Base-by-base conservation (phyloP, 2,329 filamentous ascomycete species). In the Cytospora chrysosperma region DNA sequence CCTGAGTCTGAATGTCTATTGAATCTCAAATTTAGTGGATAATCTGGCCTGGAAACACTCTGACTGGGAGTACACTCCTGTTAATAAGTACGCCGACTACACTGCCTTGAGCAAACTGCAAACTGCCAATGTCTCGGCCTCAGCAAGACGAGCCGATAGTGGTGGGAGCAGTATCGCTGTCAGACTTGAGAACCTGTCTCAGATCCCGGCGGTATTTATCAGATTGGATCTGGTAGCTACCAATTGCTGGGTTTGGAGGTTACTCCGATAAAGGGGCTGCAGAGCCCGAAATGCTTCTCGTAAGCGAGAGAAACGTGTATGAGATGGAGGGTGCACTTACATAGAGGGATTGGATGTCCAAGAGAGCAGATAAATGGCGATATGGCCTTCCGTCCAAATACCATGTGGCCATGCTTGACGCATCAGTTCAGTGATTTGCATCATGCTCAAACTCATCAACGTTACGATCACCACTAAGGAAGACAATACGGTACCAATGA, bases 1-100 rank as follows among this genome's bases (percentile, higher is more conserved):
- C 0, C 67, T 88, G 2, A 86, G 82, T 65, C 77, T 83, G 2
- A 88, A 86, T 66, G 81, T 86, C 0, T 88, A 88, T 75, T 88
- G 85, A 85, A 67, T 88, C 0, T 69, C 81, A 1, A 70, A 73
- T 0, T 71, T 73, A 0, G 62, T 75, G 0, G 86, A 88, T 68
- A 71, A 70, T 0, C 71, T 88, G 6, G 76, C 84, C 65, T 88
- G 85, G 85, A 73, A 77, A 0, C 75, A 79, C 1, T 85, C 85
- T 3, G 81, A 78, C 1, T 89, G 85, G 84, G 87, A 47, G 66
- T 75, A 79, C 67, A 88, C 86, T 0, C 85, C 85, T 0, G 82
- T 87, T 0, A 79, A 76, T 0, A 61, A 75, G 5, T 87, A 80
- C 62, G 77, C 79, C 0, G 71, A 86, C 59, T 81, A 79, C 64